Base-by-base conservation (phyloP, 1,284 basidiomycete species). In the Papiliotrema fonsecae region DNA sequence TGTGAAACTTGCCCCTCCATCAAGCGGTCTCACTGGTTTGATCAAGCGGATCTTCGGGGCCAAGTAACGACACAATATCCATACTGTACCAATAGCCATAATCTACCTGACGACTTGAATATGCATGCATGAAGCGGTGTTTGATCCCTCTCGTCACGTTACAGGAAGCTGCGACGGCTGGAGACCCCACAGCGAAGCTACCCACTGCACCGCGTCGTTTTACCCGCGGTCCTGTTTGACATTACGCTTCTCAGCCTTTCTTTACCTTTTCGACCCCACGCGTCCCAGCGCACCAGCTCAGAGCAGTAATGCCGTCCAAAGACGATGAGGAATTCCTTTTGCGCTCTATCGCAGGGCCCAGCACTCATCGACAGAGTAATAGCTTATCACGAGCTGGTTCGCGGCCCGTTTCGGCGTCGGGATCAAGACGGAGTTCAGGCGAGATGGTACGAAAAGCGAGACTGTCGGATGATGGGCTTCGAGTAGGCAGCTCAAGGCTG, bases 271-370 rank as follows among this genome's bases (percentile, higher is more conserved):
- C 36, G 9, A 37, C 36, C 9, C 18, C 11, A 10, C 36, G 7
- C 18, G 11, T 10, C 19, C 36, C 19, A 37, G 36, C 11, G 9
- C 19, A 21, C 9, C 18, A 32, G 31, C 31, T n/a, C n/a, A n/a
- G n/a, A n/a, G n/a, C n/a, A n/a, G n/a, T n/a, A n/a, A n/a, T n/a
- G n/a, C n/a, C n/a, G n/a, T n/a, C 9, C 22, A 45, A 22, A 24
- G 40, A 42, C 40, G 43, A 45, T 6, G 43, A 45, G 18, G 43
- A 35, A 34, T 14, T 45, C 9, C n/a, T n/a, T n/a, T 22, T 45
- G 32, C 34, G 27, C 21, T 14, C 10, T 16, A 19, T n/a, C 11
- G 43, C 22, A 6, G 43, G 43, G 10, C 43, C 43, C 10, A 45
- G 27, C 40, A 42, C n/a, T n/a, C n/a, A n/a, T n/a, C n/a, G n/a